phyloP scores from a whole-genome alignment of 1,139 yeast species.

The Entelexis sorbosivorans region DNA sequence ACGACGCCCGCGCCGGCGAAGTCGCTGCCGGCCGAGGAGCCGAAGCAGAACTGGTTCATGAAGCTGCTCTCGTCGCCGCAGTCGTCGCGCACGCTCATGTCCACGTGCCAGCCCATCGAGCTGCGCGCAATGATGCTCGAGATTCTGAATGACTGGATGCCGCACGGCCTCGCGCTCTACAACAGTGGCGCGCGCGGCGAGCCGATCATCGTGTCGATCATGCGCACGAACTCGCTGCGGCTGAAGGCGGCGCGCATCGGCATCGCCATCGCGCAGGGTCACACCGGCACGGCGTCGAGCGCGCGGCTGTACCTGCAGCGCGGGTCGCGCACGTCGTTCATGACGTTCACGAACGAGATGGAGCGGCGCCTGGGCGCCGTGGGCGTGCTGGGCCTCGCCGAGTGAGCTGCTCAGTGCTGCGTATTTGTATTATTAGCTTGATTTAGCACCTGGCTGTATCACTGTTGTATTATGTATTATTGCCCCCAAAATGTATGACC shows the following conservation, averaged over 20 bases:
- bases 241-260: slow-evolving; percentile 29
- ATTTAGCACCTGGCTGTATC: no score
- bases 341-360: slow-evolving; percentile 29
- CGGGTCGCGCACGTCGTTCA: slow-evolving; percentile 29
- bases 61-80: slow-evolving; percentile 27
- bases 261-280: slow-evolving; percentile 23
- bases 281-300: slow-evolving; percentile 20
- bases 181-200: slow-evolving; percentile 22
- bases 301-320: slow-evolving; percentile 27
- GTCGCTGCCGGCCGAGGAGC: slow-evolving; percentile 20
- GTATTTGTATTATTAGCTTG: background rate
- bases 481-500: no score
- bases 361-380: slow-evolving; percentile 24
- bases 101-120: slow-evolving; percentile 25
- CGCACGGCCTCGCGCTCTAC: slow-evolving; percentile 29
- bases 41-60: slow-evolving; percentile 34
- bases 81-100: slow-evolving; percentile 24
- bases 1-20: background rate
- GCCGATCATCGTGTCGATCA: slow-evolving; percentile 29
- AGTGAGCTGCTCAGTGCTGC: background rate
- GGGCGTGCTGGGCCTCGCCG: slow-evolving; percentile 9
- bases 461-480: no score
- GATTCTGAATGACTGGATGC: slow-evolving; percentile 30
- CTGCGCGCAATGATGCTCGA: slow-evolving; percentile 28
- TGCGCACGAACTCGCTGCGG: slow-evolving; percentile 30